Conservation (phyloP, 495 filamentous ascomycete genomes). For the Echria macrotheca region DNA sequence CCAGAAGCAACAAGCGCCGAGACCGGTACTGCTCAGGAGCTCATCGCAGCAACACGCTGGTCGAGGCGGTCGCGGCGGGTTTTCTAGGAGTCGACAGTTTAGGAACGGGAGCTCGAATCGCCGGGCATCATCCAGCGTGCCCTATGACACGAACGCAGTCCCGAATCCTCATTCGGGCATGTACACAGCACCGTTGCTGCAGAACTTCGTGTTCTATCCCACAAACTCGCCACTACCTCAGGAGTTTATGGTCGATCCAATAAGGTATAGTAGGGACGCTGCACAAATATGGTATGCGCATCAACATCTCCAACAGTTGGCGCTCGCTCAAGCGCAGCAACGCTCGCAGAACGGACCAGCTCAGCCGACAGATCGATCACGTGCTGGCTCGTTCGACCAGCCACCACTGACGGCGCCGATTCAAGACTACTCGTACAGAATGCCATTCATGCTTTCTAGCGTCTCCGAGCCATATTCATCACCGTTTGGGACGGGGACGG, state of each 20-base stretch:
- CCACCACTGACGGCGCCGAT: slow-evolving; percentile 46
- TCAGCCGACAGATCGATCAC: slow-evolving; percentile 38
- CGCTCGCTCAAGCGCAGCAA: slow-evolving; percentile 43
- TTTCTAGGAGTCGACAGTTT: slow-evolving; percentile 52
- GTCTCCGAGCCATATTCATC: slow-evolving; percentile 24
- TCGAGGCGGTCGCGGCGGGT: slow-evolving; percentile 53
- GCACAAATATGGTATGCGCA: slow-evolving; percentile 33
- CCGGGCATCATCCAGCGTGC: slow-evolving; percentile 34
- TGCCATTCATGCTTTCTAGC: slow-evolving; percentile 22
- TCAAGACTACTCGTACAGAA: slow-evolving; percentile 44
- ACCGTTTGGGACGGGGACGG: slow-evolving; percentile 40
- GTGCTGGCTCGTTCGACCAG: slow-evolving; percentile 50
- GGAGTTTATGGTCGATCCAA: slow-evolving; percentile 37
- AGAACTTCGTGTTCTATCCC: slow-evolving; percentile 42
- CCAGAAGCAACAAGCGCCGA: slow-evolving; percentile 59
- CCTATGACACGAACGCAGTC: slow-evolving; percentile 31
- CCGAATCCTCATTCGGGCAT: slow-evolving; percentile 18
- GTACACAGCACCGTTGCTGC: slow-evolving; percentile 16
- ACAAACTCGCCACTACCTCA: slow-evolving; percentile 30
- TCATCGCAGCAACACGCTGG: slow-evolving; percentile 42
- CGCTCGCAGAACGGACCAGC: slow-evolving; percentile 33
- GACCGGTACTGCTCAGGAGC: slow-evolving; percentile 45
- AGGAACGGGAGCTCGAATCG: slow-evolving; percentile 43
- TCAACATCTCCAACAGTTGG: background rate
- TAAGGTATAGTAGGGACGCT: slow-evolving; percentile 30